Evolutionary conservation across 106 monocot species (phyloP), one percentile per base, ranked within the genome.

Genomic region (Dendrobium chrysotoxum): DNA sequence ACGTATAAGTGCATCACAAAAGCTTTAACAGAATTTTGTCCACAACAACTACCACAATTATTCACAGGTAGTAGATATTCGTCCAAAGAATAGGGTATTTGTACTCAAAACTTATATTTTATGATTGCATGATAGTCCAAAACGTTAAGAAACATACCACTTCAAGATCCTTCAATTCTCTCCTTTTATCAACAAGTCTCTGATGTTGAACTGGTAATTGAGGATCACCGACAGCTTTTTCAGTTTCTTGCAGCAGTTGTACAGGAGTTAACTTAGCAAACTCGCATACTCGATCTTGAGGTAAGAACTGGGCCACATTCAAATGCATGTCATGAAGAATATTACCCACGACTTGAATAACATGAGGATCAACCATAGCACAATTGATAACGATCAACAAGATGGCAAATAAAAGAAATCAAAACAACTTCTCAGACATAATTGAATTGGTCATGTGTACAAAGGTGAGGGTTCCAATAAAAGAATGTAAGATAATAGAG

Each of bases 241-340:
- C 99, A 82, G 99, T 99, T 81, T 99, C 99, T 86, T 95, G 91
- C 28, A 99, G 78, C 76, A 99, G 88, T 87, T 99, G 95, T 77
- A 93, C 89, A 45, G 99, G 99, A 80, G 89, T 91, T 68, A 99
- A 81, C 87, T 95, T 99, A 21, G 99, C 99, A 91, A 99, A 99
- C 75, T 99, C 99, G 76, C 95, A 99, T 30, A 99, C 99, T 5
- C 95, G 89, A 84, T 99, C 99, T 90, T 99, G 99, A 18, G 99
- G 99, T 75, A 99, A 77, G 81, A 99, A 99, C 98, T 95, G 78
- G 10, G 83, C n/a, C 30, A 76, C 35, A 76, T 42, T 80, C 74
- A 6, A 75, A 53, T 38, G 75, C 41, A 85, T 5, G 54, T 57
- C 28, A 78, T 30, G 26, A 79, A 64, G 54, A 80, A 50, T 35